phyloP scores from a whole-genome alignment of 495 filamentous ascomycete genomes.

The Penicillium alfredii region DNA sequence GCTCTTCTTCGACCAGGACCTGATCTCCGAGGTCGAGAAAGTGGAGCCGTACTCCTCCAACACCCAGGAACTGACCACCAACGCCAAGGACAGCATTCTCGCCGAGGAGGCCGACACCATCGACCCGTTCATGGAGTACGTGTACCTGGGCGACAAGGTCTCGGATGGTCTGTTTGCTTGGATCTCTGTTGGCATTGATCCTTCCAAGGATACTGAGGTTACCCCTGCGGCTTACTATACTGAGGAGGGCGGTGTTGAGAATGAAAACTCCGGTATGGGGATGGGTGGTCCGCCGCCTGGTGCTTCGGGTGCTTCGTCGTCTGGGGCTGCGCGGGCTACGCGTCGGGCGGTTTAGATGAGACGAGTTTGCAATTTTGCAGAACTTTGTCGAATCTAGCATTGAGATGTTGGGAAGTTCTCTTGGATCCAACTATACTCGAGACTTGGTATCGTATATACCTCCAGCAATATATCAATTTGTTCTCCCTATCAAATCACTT shows the following conservation, averaged over 20 bases:
- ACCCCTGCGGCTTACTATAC: constrained; percentile 31
- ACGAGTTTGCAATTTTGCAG: no score
- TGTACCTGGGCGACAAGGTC: constrained; percentile 29
- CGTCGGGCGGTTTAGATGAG: no score
- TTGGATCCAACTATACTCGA: no score
- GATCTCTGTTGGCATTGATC: constrained; percentile 32
- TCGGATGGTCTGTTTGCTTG: constrained; percentile 33
- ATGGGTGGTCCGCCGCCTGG: constrained; percentile 14
- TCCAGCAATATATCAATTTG: no score
- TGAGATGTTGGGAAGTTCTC: no score
- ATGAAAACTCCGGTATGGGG: constrained; percentile 21
- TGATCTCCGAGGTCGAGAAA: constrained; percentile 43
- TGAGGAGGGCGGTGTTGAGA: constrained; percentile 32
- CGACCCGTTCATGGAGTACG: constrained; percentile 54
- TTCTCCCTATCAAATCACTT: no score
- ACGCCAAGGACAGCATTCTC: constrained; percentile 48
- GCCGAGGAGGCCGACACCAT: constrained; percentile 42
- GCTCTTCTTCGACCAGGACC: constrained; percentile 55
- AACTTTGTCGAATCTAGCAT: no score
- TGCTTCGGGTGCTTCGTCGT: background rate
- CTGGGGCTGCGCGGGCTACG: no score
- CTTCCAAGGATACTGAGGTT: constrained; percentile 18
- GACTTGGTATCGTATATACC: no score
- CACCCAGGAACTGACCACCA: constrained; percentile 42
- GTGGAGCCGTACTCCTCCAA: constrained; percentile 51